Evolutionary conservation across 441 rosid genomes (phyloP), one percentile per base, ranked within the genome.

Genomic region (Aquilaria agallochum): DNA sequence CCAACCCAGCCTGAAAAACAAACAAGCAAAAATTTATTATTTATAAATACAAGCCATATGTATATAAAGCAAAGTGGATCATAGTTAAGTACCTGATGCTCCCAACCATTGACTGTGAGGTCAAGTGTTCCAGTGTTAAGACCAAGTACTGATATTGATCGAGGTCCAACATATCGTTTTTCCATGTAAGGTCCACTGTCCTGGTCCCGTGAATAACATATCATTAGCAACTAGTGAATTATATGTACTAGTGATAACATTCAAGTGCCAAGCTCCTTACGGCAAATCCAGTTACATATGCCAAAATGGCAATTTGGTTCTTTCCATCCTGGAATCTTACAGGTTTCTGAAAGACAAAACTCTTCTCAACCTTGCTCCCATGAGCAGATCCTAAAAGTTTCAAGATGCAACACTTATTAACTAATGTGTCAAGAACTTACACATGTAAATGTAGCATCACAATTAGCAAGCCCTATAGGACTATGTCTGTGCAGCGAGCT

Each of bases 181-280:
- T 88, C 95, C 90, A 88, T 78, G 60, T 88, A 85, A 57, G 88
- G 83, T 65, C 92, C 92, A 27, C 90, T 83, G 65, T 88, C 95
- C 92, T 88, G 68, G 55, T 75, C 49, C 34, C 9, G 31, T 10
- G 0, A 52, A 68, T 27, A 50, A 51, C 53, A 63, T 31, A 8
- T 50, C 13, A 48, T 62, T 20, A 65, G 27, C 53, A 9, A 40
- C 48, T 20, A 20, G 27, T 20, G 27, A 20, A 20, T 20, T 20
- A 20, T 20, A 20, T 20, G 27, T 20, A 20, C 27, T 20, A 30
- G 52, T 48, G 47, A 0, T 12, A 51, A 50, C 8, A 33, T 58
- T 51, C 36, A 53, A 54, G 42, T 6, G 50, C 27, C 52, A 20
- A 11, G 53, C 45, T 62, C 34, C 80, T 79, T 75, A 88, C 91